Conservation (phyloP, 2,329 filamentous ascomycete species). For the Pseudogymnoascus sp. region DNA sequence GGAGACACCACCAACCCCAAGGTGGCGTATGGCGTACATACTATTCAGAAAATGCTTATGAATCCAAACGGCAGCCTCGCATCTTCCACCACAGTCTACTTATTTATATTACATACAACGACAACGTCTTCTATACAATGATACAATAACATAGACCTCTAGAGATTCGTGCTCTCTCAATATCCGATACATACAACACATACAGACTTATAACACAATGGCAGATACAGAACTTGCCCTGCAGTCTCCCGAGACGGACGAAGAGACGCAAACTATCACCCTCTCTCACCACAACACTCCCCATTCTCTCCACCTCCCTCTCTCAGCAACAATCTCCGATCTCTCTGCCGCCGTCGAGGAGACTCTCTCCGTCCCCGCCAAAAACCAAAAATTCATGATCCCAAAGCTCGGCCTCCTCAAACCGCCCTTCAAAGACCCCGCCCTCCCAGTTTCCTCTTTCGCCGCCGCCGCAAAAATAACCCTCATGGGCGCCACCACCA, state of each 20-base stretch:
- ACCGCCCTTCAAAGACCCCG: slow-evolving; percentile 54
- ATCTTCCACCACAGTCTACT: background rate
- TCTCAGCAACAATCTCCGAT: slow-evolving; percentile 46
- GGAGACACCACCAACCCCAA: background rate
- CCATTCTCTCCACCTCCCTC: slow-evolving; percentile 38
- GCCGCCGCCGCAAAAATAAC: slow-evolving; percentile 54
- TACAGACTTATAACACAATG: background rate
- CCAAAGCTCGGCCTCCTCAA: slow-evolving; percentile 60
- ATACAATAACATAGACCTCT: slow-evolving; percentile 1
- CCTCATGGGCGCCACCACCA: slow-evolving; percentile 55
- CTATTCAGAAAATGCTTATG: slow-evolving; percentile 3
- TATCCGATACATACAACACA: background rate
- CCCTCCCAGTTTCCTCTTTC: slow-evolving; percentile 38
- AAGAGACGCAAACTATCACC: slow-evolving; percentile 35
- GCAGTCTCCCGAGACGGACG: background rate
- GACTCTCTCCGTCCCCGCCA: slow-evolving; percentile 49
- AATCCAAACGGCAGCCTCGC: slow-evolving; percentile 1
- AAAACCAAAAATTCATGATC: slow-evolving; percentile 63
- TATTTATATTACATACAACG: background rate
- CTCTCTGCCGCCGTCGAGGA: slow-evolving; percentile 52
- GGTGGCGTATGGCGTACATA: background rate
- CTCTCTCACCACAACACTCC: slow-evolving; percentile 41
- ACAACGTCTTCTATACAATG: background rate
- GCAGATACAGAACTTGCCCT: background rate
- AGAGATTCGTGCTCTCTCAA: background rate